Conservation (phyloP, 192 early-diverging fungal genomes). For the Coemansia sp. region DNA sequence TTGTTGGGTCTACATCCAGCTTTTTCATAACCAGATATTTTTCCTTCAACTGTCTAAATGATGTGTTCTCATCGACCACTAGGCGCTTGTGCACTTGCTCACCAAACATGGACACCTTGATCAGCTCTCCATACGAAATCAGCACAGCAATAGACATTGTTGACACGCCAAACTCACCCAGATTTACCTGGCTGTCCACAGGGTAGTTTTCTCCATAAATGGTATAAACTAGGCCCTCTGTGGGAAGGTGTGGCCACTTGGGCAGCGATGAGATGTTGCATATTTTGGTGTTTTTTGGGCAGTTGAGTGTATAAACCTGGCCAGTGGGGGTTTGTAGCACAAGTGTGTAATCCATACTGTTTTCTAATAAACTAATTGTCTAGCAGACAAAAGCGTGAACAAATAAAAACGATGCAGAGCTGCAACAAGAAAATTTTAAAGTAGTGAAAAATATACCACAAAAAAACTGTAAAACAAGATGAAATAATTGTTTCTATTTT, state of each 20-base stretch:
- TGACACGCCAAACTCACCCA: not conserved
- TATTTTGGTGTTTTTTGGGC: not conserved
- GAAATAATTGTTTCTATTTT: not conserved
- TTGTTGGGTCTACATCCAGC: not conserved
- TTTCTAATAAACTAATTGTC: not conserved
- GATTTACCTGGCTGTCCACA: not conserved
- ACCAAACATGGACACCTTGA: not conserved
- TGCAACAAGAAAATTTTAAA: not conserved
- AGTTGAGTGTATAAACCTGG: not conserved
- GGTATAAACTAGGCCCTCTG: not conserved
- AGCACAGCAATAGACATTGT: not conserved
- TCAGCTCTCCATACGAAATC: not conserved
- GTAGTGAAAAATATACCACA: not conserved
- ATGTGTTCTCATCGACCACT: not conserved
- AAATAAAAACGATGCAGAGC: not conserved
- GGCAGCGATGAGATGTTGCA: not conserved
- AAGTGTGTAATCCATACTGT: not conserved
- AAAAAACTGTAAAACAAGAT: not conserved
- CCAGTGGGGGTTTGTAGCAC: not conserved
- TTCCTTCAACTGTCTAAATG: constrained; percentile 1
- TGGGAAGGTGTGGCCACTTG: not conserved
- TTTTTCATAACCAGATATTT: not conserved
- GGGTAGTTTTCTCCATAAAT: not conserved
- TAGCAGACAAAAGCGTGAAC: not conserved
- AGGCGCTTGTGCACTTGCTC: not conserved